phyloP scores from a whole-genome alignment of 1,284 basidiomycete species.

The Sutorius eximius region DNA sequence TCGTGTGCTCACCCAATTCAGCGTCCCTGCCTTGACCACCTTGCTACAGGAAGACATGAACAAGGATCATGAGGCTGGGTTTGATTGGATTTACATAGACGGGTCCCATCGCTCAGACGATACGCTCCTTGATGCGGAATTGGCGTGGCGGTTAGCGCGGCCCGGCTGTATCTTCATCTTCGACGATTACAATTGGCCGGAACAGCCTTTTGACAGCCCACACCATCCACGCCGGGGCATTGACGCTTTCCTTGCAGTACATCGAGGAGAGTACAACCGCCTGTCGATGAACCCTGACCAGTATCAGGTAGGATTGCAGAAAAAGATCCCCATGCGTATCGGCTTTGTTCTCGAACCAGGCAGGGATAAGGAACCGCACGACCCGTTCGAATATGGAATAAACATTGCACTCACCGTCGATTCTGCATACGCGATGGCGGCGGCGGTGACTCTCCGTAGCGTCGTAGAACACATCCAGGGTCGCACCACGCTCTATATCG shows the following conservation, averaged over 20 bases:
- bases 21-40: slow-evolving; percentile 49
- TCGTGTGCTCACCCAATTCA: slow-evolving; percentile 53
- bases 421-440: slow-evolving; percentile 47
- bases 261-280: slow-evolving; percentile 47
- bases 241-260: slow-evolving; percentile 53
- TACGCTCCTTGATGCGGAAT: slow-evolving; percentile 58
- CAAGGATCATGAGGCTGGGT: slow-evolving; percentile 39
- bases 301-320: slow-evolving; percentile 35
- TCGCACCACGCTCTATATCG: slow-evolving; percentile 49
- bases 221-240: slow-evolving; percentile 58
- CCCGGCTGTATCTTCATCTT: slow-evolving; percentile 50
- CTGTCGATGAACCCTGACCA: slow-evolving; percentile 38
- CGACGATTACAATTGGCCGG: slow-evolving; percentile 58
- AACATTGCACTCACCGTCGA: slow-evolving; percentile 49
- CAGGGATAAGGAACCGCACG: neutral
- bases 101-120: slow-evolving; percentile 61
- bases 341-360: slow-evolving; percentile 43
- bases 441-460: slow-evolving; percentile 50
- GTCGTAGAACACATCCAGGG: slow-evolving; percentile 36
- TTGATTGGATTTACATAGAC: slow-evolving; percentile 61
- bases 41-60: slow-evolving; percentile 49
- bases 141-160: slow-evolving; percentile 55
- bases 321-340: slow-evolving; percentile 47
- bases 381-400: slow-evolving; percentile 46
- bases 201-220: slow-evolving; percentile 47